A percentile compares a stretch with the other conserved stretches of the same genome.
These are phyloP conservation scores for Phytophthora tubulina DNA, from an alignment of 352 stramenopile genomes.

Conservation along the genomic window DNA sequence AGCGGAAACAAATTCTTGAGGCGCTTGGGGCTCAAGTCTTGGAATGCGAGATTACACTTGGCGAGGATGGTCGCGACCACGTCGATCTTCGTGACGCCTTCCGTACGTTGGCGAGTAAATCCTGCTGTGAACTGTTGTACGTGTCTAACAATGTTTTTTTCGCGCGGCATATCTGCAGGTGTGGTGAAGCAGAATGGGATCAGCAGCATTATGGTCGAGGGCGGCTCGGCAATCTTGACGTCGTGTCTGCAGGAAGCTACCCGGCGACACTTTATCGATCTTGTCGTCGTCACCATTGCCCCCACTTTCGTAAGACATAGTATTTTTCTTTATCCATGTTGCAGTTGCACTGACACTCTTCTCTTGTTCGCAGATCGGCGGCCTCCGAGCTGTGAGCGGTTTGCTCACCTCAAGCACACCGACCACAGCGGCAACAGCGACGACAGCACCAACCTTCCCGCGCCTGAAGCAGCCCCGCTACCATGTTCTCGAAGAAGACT, in stretches of 20 bases:
- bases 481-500: slow-evolving; percentile 50
- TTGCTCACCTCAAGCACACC: slow-evolving; percentile 31
- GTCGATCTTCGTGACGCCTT: slow-evolving; percentile 73
- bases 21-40: slow-evolving; percentile 56
- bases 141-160: not conserved
- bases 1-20: slow-evolving; percentile 53
- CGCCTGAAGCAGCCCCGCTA: slow-evolving; percentile 47
- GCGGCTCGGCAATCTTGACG: slow-evolving; percentile 79
- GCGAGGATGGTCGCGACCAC: slow-evolving; percentile 32
- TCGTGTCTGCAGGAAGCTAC: slow-evolving; percentile 61
- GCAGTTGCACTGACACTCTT: slow-evolving; percentile 5
- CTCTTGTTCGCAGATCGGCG: slow-evolving; percentile 58
- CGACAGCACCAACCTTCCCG: slow-evolving; percentile 33
- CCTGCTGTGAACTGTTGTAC: not conserved
- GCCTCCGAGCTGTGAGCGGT: slow-evolving; percentile 54
- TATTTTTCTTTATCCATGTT: not conserved
- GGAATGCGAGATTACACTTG: slow-evolving; percentile 38
- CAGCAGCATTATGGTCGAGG: slow-evolving; percentile 85
- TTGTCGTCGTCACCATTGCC: slow-evolving; percentile 81
- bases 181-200: slow-evolving; percentile 53
- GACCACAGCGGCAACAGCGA: not conserved
- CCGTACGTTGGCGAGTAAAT: slow-evolving; percentile 43
- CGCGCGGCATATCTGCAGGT: slow-evolving; percentile 29
- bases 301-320: slow-evolving; percentile 73
- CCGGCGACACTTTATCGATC: slow-evolving; percentile 60